phyloP scores from a whole-genome alignment of 208 protist species.

The Wallacemonas collosoma region DNA sequence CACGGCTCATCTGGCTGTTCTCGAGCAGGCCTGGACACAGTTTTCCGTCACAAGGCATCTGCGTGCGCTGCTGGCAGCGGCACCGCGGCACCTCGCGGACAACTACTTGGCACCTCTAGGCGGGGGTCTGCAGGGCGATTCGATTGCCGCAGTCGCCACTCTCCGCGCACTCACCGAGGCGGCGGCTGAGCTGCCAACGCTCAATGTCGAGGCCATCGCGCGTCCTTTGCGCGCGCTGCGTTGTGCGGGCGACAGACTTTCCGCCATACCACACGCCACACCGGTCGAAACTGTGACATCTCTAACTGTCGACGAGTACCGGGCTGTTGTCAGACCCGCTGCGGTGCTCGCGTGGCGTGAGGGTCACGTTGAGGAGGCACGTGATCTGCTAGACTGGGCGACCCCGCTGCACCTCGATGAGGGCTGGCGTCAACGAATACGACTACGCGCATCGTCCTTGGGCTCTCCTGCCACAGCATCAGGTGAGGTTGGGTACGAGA shows the following conservation, averaged over 20 bases:
- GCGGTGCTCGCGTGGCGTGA: slow-evolving; percentile 20
- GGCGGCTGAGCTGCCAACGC: background rate
- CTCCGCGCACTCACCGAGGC: background rate
- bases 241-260: background rate
- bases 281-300: background rate
- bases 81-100: slow-evolving; percentile 1
- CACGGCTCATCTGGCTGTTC: background rate
- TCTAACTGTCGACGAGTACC: slow-evolving; percentile 4
- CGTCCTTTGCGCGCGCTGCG: slow-evolving; percentile 2
- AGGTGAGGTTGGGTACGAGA: no score
- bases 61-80: background rate
- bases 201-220: slow-evolving; percentile 6
- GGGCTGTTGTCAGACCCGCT: slow-evolving; percentile 10
- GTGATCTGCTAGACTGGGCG: slow-evolving; percentile 29
- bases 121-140: background rate
- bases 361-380: slow-evolving; percentile 20
- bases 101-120: slow-evolving; percentile 1
- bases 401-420: slow-evolving; percentile 14
- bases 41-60: background rate
- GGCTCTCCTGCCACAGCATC: no score
- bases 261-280: no score
- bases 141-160: background rate
- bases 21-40: background rate
- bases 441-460: background rate
- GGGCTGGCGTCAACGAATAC: slow-evolving; percentile 24